Percentiles rank a stretch among this genome's conserved stretches.
Evolutionary conservation across 495 filamentous ascomycete genomes (phyloP).

Genomic region (Penicillium cataractarum): DNA sequence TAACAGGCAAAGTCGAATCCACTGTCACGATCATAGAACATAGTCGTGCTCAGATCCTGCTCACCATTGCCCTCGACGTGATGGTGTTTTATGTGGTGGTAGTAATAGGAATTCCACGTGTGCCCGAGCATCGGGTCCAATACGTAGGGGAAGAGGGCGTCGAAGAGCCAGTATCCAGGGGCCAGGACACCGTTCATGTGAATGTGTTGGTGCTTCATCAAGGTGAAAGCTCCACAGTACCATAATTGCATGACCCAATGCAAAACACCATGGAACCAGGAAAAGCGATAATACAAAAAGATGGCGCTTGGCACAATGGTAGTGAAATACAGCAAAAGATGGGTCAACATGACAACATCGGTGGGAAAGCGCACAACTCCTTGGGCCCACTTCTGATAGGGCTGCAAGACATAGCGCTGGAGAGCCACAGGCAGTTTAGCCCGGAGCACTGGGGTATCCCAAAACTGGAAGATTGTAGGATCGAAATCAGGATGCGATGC

Average conservation of each 20-base stretch:
- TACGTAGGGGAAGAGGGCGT: slow-evolving; percentile 70
- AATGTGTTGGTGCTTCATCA: slow-evolving; percentile 85
- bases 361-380: slow-evolving; percentile 60
- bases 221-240: slow-evolving; percentile 72
- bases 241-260: slow-evolving; percentile 65
- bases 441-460: slow-evolving; percentile 50
- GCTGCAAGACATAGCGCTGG: slow-evolving; percentile 52
- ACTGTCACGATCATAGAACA: slow-evolving; percentile 75
- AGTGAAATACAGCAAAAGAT: slow-evolving; percentile 70
- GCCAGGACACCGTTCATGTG: slow-evolving; percentile 72
- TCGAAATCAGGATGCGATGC: slow-evolving; percentile 48
- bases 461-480: slow-evolving; percentile 56
- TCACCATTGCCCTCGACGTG: slow-evolving; percentile 83
- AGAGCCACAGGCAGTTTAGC: slow-evolving; percentile 38
- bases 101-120: slow-evolving; percentile 83
- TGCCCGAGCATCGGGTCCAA: slow-evolving; percentile 77
- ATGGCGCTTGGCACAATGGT: slow-evolving; percentile 70
- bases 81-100: slow-evolving; percentile 85
- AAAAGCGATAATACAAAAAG: slow-evolving; percentile 65
- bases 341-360: slow-evolving; percentile 77
- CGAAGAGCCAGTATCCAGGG: slow-evolving; percentile 53
- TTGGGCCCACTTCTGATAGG: slow-evolving; percentile 59
- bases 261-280: slow-evolving; percentile 62
- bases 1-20: slow-evolving; percentile 66
- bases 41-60: slow-evolving; percentile 72